phyloP scores from a whole-genome alignment of 2,329 filamentous ascomycete genomes.

The Dothistroma pini region DNA sequence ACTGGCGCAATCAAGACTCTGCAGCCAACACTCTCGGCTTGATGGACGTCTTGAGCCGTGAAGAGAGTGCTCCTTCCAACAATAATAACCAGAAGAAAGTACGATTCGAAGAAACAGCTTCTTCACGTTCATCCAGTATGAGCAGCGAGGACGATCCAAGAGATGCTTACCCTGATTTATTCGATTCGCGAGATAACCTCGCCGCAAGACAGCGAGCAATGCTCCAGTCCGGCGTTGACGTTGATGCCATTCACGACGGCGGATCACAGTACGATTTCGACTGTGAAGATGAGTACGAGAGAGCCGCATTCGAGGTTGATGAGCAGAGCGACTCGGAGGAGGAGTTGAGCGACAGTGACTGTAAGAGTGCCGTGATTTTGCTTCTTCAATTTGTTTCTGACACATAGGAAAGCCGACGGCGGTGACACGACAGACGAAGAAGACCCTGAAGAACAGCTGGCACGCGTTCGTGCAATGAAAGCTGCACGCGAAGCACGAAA shows the following conservation, averaged over 20 bases:
- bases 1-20: constrained; percentile 25
- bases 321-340: constrained; percentile 31
- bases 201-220: constrained; percentile 14
- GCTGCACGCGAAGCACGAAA: constrained; percentile 5
- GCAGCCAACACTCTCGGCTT: background rate
- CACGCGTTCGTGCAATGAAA: constrained; percentile 22
- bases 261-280: constrained; percentile 35
- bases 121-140: constrained; percentile 31
- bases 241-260: constrained; percentile 28
- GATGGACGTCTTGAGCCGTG: constrained; percentile 10
- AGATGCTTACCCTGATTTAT: constrained; percentile 36
- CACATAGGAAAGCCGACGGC: constrained; percentile 32
- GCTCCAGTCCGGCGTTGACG: constrained; percentile 22
- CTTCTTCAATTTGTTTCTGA: constrained; percentile 23
- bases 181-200: constrained; percentile 28
- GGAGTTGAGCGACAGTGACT: constrained; percentile 30
- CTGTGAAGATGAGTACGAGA: constrained; percentile 34
- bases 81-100: constrained; percentile 32
- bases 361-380: constrained; percentile 26
- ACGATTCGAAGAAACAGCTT: constrained; percentile 34
- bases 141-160: constrained; percentile 33
- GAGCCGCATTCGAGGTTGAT: constrained; percentile 29
- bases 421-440: constrained; percentile 38
- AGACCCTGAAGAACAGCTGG: constrained; percentile 27
- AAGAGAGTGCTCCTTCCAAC: constrained; percentile 24